Evolutionary conservation across 2,329 filamentous ascomycete genomes (phyloP), one percentile per base, ranked within the genome.

Genomic region (Verticillium tricorpus): DNA sequence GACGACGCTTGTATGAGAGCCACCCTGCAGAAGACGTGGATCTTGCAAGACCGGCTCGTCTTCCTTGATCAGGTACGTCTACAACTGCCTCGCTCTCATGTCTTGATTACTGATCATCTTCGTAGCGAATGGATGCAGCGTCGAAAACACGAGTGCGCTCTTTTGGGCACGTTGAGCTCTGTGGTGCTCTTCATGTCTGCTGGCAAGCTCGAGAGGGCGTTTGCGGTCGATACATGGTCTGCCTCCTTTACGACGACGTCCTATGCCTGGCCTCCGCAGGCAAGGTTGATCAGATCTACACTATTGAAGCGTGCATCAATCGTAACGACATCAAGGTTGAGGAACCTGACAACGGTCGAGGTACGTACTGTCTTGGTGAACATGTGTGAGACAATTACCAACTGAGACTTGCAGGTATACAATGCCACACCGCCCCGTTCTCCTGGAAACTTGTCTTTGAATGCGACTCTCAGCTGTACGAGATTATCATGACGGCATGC

Each of bases 401-500:
- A 58, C 68, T 72, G 50, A 72, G 57, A 14, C n/a, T 22, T 56
- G 56, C 64, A 96, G 93, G 92, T 0, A 73, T 98, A 8, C 92
- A 94, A 79, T 97, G 93, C 69, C 89, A 95, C 65, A 91, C 90
- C 3, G 91, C 91, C 1, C 88, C 91, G 0, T 91, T 91, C 73
- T 95, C 93, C 1, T 98, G 93, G 94, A 99, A 98, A 72, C 70
- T 97, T 12, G 82, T 92, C 2, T 97, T 98, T 69, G 89, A 95
- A 71, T 85, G 86, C 66, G 83, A 89, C 61, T 85, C 90, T 66
- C 87, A 90, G 63, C 80, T 94, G 60, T 94, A 91, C 71, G 94
- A 98, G 74, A 76, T 97, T 17, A 87, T 97, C 50, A 82, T 97
- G 77, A 96, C 90, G 66, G 94, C 93, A 39, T 97, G 93, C 69